Evolutionary conservation across 345 rosid genomes (phyloP), one percentile per base, ranked within the genome.

Genomic region (Euphorbia pulcherrima): DNA sequence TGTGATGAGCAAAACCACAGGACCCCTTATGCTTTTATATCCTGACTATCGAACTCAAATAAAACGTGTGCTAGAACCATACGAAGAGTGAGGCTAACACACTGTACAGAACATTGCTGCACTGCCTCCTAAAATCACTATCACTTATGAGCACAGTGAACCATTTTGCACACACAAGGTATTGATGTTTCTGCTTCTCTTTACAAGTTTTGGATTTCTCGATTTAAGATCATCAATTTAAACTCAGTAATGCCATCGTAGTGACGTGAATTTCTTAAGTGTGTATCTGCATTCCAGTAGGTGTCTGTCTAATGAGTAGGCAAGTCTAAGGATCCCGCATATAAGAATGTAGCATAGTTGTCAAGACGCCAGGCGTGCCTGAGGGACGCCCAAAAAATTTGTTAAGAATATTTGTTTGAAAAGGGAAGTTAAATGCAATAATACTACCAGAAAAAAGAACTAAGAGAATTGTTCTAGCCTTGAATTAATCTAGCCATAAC

Each of bases 271-370:
- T n/a, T n/a, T n/a, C n/a, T n/a, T n/a, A n/a, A n/a, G n/a, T n/a
- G 18, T 48, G 52, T 41, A 20, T n/a, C 3, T 28, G 14, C 57
- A 46, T 6, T 0, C 39, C n/a, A 18, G 28, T 28, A 64, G 6
- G 55, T n/a, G n/a, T n/a, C n/a, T 64, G 23, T 47, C 39, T 18
- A 12, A n/a, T n/a, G n/a, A n/a, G n/a, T n/a, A n/a, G n/a, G n/a
- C n/a, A 48, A 61, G 18, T 35, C 24, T n/a, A 71, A 54, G 51
- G 48, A 44, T 55, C 39, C 29, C n/a, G n/a, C n/a, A n/a, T n/a
- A n/a, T n/a, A n/a, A n/a, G n/a, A n/a, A n/a, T n/a, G n/a, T n/a
- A n/a, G n/a, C n/a, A n/a, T n/a, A n/a, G n/a, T n/a, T n/a, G n/a
- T n/a, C n/a, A n/a, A n/a, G n/a, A n/a, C n/a, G n/a, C n/a, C n/a